Base-by-base conservation (phyloP, 2,329 filamentous ascomycete genomes). In the Stagonosporopsis chrysanthemi region DNA sequence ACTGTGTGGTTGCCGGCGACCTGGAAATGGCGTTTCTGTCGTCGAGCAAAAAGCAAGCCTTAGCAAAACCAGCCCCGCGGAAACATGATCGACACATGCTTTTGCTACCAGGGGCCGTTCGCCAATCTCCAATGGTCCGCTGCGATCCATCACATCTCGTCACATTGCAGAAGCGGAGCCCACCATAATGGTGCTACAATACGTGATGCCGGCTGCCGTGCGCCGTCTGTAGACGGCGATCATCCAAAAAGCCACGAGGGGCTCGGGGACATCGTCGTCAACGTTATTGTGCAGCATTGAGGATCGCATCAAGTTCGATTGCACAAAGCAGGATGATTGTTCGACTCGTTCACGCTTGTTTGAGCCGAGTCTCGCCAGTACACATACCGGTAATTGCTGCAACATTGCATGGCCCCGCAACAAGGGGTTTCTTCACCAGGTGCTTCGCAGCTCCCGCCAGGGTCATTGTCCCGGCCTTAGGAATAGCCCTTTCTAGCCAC, bases 81-180 rank as follows among this genome's bases (percentile, higher is more conserved):
- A 48, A 57, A 36, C 43, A 57, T 57, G 54, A 57, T 57, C 54
- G 54, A 52, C 54, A 39, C 54, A 57, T 57, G 54, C 54, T 57
- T 57, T 57, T 57, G 43, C 38, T 26, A 46, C 54, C 54, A 43
- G 48, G 54, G 54, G 36, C 31, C 22, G 36, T 57, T 57, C 49
- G 54, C 54, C 54, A 49, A 57, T 57, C 54, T 52, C 54, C 48
- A 57, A 57, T 57, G 54, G 44, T 52, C 48, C 26, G 48, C 54
- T 48, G 54, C 54, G 48, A 46, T 49, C 45, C 33, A 39, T 57
- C 54, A 57, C 54, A 57, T 57, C 54, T 57, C 38, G 28, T 57
- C 54, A 57, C 54, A 31, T 44, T 49, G 54, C 54, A 57, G 54
- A 35, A 52, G 54, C 33, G 38, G 24, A 48, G 48, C 38, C 48